Conservation (phyloP, 352 stramenopile species). For the Paralagenidium karlingii region DNA sequence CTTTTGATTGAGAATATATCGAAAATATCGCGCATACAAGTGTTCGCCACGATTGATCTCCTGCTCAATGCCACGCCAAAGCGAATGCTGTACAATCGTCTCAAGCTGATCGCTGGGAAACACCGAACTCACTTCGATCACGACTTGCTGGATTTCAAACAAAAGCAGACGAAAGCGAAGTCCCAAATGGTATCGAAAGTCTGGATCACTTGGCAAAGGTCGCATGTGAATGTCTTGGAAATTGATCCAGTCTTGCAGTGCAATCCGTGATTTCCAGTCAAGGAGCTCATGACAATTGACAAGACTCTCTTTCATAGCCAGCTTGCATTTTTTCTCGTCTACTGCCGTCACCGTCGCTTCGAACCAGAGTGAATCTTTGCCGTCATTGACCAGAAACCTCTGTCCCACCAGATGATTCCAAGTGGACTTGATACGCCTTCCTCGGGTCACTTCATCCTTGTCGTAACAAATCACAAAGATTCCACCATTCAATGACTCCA, state of each 20-base stretch:
- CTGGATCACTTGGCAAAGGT: slow-evolving; percentile 28
- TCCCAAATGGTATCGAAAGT: slow-evolving; percentile 56
- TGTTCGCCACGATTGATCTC: slow-evolving; percentile 47
- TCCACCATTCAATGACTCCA: slow-evolving; percentile 51
- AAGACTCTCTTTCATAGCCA: slow-evolving; percentile 43
- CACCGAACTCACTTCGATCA: slow-evolving; percentile 61
- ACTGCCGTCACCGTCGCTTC: slow-evolving; percentile 38
- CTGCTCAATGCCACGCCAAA: slow-evolving; percentile 41
- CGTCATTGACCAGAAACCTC: slow-evolving; percentile 48
- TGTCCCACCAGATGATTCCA: slow-evolving; percentile 43
- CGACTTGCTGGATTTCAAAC: slow-evolving; percentile 39
- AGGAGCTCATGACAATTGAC: slow-evolving; percentile 13
- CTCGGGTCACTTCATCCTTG: slow-evolving; percentile 18
- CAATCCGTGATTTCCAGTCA: slow-evolving; percentile 27
- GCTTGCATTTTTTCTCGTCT: slow-evolving; percentile 50
- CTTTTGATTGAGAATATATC: too few species aligned
- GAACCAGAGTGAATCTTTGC: slow-evolving; percentile 54
- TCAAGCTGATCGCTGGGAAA: slow-evolving; percentile 54
- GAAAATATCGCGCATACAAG: slow-evolving; percentile 60
- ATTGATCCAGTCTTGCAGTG: slow-evolving; percentile 30
- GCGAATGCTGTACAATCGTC: slow-evolving; percentile 28
- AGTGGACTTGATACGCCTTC: slow-evolving; percentile 18
- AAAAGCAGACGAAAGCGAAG: slow-evolving; percentile 43
- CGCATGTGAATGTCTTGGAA: slow-evolving; percentile 39
- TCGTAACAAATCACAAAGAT: slow-evolving; percentile 31